Evolutionary conservation across 805 yeast genomes (phyloP), one percentile per base, ranked within the genome.

Genomic region (Saturnispora gosingensis): DNA sequence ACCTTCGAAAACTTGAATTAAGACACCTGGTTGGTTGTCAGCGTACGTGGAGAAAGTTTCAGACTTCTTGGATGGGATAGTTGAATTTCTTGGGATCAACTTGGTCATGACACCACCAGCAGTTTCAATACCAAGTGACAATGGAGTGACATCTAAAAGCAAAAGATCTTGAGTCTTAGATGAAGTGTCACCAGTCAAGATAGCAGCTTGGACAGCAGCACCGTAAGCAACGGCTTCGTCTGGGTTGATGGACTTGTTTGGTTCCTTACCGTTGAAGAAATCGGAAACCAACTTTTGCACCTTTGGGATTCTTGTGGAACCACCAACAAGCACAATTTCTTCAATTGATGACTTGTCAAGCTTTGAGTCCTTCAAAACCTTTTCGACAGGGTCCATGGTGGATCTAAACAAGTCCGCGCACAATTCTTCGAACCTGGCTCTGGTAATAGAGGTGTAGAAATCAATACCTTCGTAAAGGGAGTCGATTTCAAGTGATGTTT

Each of bases 51-150:
- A 88, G 85, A 90, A 90, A 59, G 86, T 83, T 79, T 89, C 96
- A 42, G 97, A 88, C 78, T 90, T 90, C 83, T 89, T 89, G 72
- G 96, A 87, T 74, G 98, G 98, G 63, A 90, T 88, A 56, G 97
- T 88, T 53, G 96, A 85, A 86, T 91, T 91, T 81, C 99, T 86
- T 77, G 97, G 96, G 67, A 91, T 90, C 75, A 90, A 83, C 77
- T 88, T 88, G 72, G 97, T 90, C 96, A 90, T 89, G 75, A 89
- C 90, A 82, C 97, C 97, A 80, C 98, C 97, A 66, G 97, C 97
- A 61, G 97, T 90, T 78, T 90, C 97, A 74, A 90, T 89, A 83
- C 98, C 98, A 64, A 89, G 72, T 51, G 97, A 90, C 70, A 90
- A 80, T 73, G 97, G 97, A 65, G 97, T 93, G 69, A 90, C 97